Evolutionary conservation across 1,139 yeast genomes (phyloP).

Genomic region (Komagataea norvegica): DNA sequence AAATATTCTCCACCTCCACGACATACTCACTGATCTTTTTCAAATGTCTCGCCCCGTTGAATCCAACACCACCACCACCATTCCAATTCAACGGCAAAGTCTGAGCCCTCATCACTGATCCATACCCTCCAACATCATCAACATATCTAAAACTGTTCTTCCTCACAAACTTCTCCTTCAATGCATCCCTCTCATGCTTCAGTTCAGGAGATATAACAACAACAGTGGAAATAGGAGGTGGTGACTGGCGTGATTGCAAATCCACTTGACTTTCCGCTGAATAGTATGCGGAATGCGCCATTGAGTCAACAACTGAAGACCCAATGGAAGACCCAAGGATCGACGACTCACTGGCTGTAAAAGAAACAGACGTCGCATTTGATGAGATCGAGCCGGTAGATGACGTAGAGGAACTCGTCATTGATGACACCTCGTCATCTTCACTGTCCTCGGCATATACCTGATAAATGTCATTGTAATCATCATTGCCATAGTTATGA

Average conservation of each 20-base stretch:
- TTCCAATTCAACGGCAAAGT: not conserved
- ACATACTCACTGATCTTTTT: constrained; percentile 6
- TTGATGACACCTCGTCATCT: not conserved
- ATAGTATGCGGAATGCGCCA: too few relatives aligned
- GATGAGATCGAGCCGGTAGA: too few relatives aligned
- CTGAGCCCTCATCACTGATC: not conserved
- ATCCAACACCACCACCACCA: not conserved
- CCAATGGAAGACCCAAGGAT: not conserved
- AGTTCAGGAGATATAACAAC: too few relatives aligned
- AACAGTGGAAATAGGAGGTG: too few relatives aligned
- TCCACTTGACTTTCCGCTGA: too few relatives aligned
- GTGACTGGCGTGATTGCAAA: too few relatives aligned
- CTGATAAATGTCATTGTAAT: not conserved
- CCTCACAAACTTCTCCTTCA: too few relatives aligned
- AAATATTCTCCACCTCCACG: constrained; percentile 1
- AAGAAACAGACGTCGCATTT: constrained; percentile 3
- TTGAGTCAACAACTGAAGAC: too few relatives aligned
- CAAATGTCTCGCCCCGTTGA: not conserved
- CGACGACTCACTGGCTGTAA: not conserved
- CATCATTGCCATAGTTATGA: not conserved
- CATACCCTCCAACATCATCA: not conserved
- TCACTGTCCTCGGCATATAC: not conserved
- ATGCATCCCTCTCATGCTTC: too few relatives aligned
- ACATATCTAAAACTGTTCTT: too few relatives aligned
- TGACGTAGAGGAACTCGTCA: not conserved